Conservation (phyloP, 2,329 filamentous ascomycete genomes). For the Aspergillus hortae region DNA sequence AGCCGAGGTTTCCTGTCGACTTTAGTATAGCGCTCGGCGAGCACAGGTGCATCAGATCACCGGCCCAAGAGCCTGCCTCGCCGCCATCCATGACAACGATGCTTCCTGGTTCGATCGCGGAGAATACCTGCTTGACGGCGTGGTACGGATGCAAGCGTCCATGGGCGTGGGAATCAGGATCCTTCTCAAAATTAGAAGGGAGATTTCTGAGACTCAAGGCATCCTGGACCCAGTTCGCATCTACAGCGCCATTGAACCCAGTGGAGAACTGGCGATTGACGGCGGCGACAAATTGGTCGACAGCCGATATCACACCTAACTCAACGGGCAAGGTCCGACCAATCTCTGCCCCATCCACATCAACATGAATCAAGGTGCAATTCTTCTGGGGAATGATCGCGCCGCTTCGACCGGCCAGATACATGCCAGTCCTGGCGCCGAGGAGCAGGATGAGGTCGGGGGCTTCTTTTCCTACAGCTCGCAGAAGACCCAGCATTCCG, state of each 20-base stretch:
- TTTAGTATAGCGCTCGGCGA: slow-evolving; percentile 35
- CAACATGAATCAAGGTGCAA: slow-evolving; percentile 42
- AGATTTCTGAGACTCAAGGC: slow-evolving; percentile 29
- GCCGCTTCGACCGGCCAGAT: slow-evolving; percentile 36
- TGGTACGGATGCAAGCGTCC: slow-evolving; percentile 44
- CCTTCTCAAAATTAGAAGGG: slow-evolving; percentile 16
- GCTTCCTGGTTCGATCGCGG: slow-evolving; percentile 28
- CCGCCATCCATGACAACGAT: slow-evolving; percentile 37
- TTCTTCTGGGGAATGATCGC: slow-evolving; percentile 35
- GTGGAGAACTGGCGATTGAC: slow-evolving; percentile 17
- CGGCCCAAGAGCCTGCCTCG: slow-evolving; percentile 28
- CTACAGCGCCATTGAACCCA: slow-evolving; percentile 33
- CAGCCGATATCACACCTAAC: slow-evolving; percentile 42
- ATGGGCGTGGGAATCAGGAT: slow-evolving; percentile 18
- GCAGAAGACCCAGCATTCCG: slow-evolving; percentile 30
- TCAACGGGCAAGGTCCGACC: slow-evolving; percentile 40
- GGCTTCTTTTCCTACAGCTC: slow-evolving; percentile 20
- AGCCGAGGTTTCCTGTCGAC: slow-evolving; percentile 33
- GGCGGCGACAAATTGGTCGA: slow-evolving; percentile 29
- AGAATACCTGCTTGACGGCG: slow-evolving; percentile 37
- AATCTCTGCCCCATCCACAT: slow-evolving; percentile 43
- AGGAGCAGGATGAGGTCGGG: slow-evolving; percentile 44
- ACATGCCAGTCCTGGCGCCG: slow-evolving; percentile 41
- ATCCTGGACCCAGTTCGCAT: slow-evolving; percentile 54
- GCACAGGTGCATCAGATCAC: slow-evolving; percentile 40